phyloP scores from a whole-genome alignment of 2,329 filamentous ascomycete species.

The Aspergillus amoenus region DNA sequence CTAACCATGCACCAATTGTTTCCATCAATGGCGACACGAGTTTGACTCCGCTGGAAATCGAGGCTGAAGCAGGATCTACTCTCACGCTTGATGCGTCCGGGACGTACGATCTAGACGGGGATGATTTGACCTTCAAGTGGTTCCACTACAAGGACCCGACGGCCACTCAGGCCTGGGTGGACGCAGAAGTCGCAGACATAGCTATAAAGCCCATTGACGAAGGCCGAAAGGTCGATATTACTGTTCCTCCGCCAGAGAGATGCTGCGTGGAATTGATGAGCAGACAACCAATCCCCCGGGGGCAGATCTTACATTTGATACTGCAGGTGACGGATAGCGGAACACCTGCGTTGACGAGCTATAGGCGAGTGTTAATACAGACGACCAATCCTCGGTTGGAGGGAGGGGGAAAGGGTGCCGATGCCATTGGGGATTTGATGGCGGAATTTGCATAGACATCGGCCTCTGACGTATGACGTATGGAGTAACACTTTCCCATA shows the following conservation, averaged over 20 bases:
- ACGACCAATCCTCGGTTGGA: conserved; percentile 15
- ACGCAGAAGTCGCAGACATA: conserved; percentile 18
- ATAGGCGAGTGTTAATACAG: conserved; percentile 24
- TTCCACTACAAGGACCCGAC: conserved; percentile 24
- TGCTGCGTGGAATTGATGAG: conserved; percentile 17
- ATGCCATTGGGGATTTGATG: conserved; percentile 8
- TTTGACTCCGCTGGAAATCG: conserved; percentile 15
- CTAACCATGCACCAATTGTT: conserved; percentile 16
- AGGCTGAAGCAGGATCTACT: conserved; percentile 17
- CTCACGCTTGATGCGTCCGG: conserved; percentile 23
- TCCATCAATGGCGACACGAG: conserved; percentile 7
- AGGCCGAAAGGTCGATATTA: conserved; percentile 15
- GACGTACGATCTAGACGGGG: conserved; percentile 23
- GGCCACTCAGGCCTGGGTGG: conserved; percentile 14
- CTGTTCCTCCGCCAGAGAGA: conserved; percentile 18
- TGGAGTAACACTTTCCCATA: no score
- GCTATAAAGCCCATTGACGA: conserved; percentile 14
- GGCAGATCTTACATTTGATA: conserved; percentile 22
- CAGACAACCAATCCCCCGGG: conserved; percentile 6
- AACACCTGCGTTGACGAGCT: conserved; percentile 20
- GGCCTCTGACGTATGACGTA: not conserved
- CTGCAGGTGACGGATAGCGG: conserved; percentile 23
- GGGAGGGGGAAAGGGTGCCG: conserved; percentile 5
- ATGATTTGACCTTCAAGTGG: conserved; percentile 23
- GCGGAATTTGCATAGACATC: conserved; percentile 1